These are phyloP conservation scores for Eudorina sp. DNA, from an alignment of 139 green algal genomes.

Conservation along the genomic window DNA sequence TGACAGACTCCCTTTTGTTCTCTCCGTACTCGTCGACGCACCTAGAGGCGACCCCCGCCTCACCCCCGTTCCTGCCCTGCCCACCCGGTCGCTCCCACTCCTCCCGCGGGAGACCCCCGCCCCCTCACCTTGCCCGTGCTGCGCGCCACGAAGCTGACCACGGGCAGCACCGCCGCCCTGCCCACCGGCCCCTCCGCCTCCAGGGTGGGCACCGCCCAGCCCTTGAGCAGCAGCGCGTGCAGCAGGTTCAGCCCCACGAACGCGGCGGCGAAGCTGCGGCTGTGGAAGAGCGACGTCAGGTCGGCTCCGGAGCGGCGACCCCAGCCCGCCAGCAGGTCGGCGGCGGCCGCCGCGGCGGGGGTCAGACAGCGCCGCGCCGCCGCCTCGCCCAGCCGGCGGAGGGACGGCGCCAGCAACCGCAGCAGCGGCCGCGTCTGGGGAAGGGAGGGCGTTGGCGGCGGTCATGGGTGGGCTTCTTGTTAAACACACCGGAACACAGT, in stretches of 20 bases:
- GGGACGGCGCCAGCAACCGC: not conserved
- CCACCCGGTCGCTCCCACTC: too few species aligned
- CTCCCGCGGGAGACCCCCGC: too few species aligned
- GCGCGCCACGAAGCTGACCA: constrained; percentile 33
- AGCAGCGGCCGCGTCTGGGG: not conserved
- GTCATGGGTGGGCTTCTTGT: too few species aligned
- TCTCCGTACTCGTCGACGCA: too few species aligned
- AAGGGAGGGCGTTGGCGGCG: too few species aligned
- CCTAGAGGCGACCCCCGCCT: too few species aligned
- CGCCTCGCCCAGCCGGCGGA: not conserved
- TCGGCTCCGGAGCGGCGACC: constrained; percentile 4
- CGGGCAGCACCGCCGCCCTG: not conserved
- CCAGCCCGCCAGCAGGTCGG: not conserved
- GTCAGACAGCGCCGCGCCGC: not conserved
- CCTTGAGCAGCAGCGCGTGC: constrained; percentile 14
- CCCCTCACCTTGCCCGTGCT: constrained; percentile 45
- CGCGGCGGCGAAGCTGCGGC: not conserved
- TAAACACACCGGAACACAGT: too few species aligned
- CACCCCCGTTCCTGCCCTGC: too few species aligned
- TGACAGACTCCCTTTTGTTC: too few species aligned
- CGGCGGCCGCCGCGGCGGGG: not conserved
- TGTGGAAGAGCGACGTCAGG: not conserved
- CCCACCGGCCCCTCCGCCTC: not conserved
- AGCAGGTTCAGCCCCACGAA: constrained; percentile 7
- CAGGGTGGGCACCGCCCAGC: not conserved